Percentiles rank a stretch among this genome's conserved stretches.
Conservation (phyloP, 2,329 filamentous ascomycete genomes). For the Alternaria burnsii region DNA sequence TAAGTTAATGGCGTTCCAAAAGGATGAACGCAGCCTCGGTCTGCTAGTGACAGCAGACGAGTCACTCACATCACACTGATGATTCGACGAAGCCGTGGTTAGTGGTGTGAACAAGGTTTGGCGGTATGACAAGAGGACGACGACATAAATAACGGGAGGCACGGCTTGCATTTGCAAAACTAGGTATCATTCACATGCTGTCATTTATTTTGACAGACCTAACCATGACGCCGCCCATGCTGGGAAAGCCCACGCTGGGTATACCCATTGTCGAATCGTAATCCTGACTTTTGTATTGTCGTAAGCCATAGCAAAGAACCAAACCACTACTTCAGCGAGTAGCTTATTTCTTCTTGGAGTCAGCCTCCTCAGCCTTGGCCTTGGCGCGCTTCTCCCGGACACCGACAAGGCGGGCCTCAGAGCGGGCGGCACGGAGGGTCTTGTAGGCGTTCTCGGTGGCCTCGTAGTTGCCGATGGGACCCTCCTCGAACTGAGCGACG, state of each 20-base stretch:
- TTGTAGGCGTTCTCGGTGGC: constrained; percentile 86
- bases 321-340: constrained; percentile 24
- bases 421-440: constrained; percentile 83
- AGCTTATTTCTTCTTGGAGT: constrained; percentile 80
- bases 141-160: constrained; percentile 23
- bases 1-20: not conserved
- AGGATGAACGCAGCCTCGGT: not conserved
- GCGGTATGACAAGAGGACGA: not conserved
- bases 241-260: constrained; percentile 44
- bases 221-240: constrained; percentile 52
- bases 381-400: constrained; percentile 91
- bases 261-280: constrained; percentile 41
- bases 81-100: no score
- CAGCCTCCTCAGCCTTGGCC: constrained; percentile 85
- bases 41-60: not conserved
- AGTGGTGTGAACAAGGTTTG: no score
- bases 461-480: constrained; percentile 74
- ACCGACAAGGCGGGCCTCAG: constrained; percentile 82
- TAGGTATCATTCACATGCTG: constrained; percentile 51
- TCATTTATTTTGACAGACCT: constrained; percentile 41
- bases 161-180: constrained; percentile 47
- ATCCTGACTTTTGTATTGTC: constrained; percentile 44
- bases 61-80: not conserved
- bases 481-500: constrained; percentile 78
- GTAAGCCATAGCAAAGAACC: constrained; percentile 40